Base-by-base conservation (phyloP, 805 yeast genomes). In the Saccharomycopsis amapae region DNA sequence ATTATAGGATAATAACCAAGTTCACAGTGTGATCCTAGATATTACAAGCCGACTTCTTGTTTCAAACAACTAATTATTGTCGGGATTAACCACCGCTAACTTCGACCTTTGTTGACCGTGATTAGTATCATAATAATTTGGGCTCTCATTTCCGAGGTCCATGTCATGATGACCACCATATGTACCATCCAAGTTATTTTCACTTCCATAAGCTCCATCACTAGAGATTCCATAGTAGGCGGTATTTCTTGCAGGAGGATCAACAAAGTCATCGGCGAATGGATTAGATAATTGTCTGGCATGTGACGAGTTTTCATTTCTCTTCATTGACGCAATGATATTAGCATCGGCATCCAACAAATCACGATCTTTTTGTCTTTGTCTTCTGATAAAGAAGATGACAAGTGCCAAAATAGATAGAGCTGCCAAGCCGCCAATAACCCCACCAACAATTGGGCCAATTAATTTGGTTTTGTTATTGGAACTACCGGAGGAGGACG, bases 401-500 rank as follows among this genome's bases (percentile, higher is more conserved):
- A 42, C 53, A 6, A 48, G 36, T 7, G 51, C 49, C 18, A 50
- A 31, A 15, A 48, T 41, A 6, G 47, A 38, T 22, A 50, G 37
- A 22, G 53, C 53, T 12, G 49, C 53, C 18, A 50, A 28, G 2
- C 53, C 53, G 26, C 53, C 53, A 35, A 48, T 42, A 15, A 50
- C 52, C 18, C 53, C 53, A 12, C 53, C 53, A 22, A 50, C 53
- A 15, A 50, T 50, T n/a, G 51, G 51, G 12, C 52, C 53, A 28
- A 50, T 50, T 12, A 50, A 37, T 32, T 44, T 49, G 17, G 52
- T 32, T 33, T 45, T 46, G 19, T 20, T 26, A 9, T 45, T 44
- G 26, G 46, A 38, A 31, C 39, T 45, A 12, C 42, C 25, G 10
- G 32, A 13, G 17, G 28, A 19, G 9, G 43, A 15, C 7, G 47